Evolutionary conservation across 164 flowering plant genomes (phyloP).

Genomic region (Vitis vinifera): DNA sequence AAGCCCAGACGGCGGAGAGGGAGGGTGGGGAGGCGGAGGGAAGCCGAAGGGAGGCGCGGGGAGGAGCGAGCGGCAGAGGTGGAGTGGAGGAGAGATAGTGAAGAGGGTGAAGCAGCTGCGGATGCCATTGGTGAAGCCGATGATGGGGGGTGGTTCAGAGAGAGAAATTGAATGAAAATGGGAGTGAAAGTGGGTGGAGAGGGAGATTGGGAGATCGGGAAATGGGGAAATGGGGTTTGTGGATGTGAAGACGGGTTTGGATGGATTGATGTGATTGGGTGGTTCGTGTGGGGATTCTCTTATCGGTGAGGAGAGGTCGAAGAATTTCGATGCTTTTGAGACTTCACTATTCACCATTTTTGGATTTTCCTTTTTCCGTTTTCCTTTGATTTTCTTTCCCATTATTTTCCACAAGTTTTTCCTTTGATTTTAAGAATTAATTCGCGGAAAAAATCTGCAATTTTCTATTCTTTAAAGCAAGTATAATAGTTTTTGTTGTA

Average conservation of each 20-base stretch:
- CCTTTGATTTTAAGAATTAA: no score
- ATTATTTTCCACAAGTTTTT: no score
- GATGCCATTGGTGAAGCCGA: constrained; percentile 43
- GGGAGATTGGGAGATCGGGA: constrained; percentile 2
- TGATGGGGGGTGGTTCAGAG: constrained; percentile 2
- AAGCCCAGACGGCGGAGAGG: constrained; percentile 51
- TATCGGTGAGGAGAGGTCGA: constrained; percentile 69
- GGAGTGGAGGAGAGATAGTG: constrained; percentile 26
- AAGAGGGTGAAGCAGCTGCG: constrained; percentile 37
- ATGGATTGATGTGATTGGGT: no score
- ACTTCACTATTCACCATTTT: not conserved
- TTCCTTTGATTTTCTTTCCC: no score
- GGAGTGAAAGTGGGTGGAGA: not conserved
- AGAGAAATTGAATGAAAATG: not conserved
- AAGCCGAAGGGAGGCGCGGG: constrained; percentile 10
- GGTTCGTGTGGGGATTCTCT: constrained; percentile 20
- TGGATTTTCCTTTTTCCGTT: not conserved
- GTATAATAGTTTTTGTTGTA: no score
- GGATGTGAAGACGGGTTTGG: constrained; percentile 13
- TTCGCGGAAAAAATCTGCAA: no score
- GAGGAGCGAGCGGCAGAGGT: constrained; percentile 9
- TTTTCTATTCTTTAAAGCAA: no score
- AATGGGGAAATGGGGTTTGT: constrained; percentile 10
- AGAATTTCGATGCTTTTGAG: constrained; percentile 34
- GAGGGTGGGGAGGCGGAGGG: constrained; percentile 26